Base-by-base conservation (phyloP, 805 yeast genomes). In the Zygosaccharomyces siamensis region DNA sequence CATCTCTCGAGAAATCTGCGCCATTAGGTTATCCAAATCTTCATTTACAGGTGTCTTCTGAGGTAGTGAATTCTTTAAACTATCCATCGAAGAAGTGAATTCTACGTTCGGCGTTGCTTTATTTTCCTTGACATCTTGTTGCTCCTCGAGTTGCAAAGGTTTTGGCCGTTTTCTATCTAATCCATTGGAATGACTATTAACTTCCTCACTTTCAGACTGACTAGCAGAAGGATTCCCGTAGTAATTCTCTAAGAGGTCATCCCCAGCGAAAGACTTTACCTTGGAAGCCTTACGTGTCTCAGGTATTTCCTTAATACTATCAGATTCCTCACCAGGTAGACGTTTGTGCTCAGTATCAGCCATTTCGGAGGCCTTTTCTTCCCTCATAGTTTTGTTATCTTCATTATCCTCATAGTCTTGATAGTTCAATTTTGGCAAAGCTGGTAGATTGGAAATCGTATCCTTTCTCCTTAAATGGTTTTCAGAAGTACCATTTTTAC, bases 1-100 rank as follows among this genome's bases (percentile, higher is more conserved):
- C 64, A 65, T 63, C 39, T 65, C 68, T 43, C 54, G 59, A 5
- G 69, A 64, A 10, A 65, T 63, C 35, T 65, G 63, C 3, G 49
- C 54, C 67, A 65, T 64, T 27, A 65, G 37, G 40, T 57, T 49
- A 38, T 65, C 69, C 37, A 65, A 47, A 39, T 61, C 68, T 21
- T 57, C 62, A 47, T 58, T 63, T 7, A 61, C 59, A 5, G 53
- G 53, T 10, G 53, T 46, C 28, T 48, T 40, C 40, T 46, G 39
- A 18, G 31, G 46, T 26, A 39, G 7, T n/a, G 54, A 49, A 28
- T 45, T 43, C 37, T 32, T 49, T n/a, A 47, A 47, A 20, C 49
- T 43, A 24, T 45, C 44, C n/a, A 42, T 24, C 11, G 48, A 49
- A 23, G 39, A 36, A 4, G 16, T 23, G 11, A 12, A 18, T 20